These are phyloP conservation scores for Iris pallida DNA, from an alignment of 116 monocot species.

Conservation along the genomic window DNA sequence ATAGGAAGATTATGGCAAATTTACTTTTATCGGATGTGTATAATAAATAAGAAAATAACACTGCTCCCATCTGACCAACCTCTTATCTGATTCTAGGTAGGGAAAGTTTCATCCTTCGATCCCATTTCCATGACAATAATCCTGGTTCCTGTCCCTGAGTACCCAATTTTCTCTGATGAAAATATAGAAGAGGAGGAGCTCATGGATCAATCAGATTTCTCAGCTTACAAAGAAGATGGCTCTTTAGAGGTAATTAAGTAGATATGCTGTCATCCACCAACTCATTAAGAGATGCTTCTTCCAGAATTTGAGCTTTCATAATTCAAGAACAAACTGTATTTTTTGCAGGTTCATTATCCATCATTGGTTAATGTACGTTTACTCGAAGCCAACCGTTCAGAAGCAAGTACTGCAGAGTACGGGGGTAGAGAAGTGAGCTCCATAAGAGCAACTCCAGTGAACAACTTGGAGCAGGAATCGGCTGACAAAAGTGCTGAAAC, in stretches of 20 bases:
- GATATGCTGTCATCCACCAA: too few relatives aligned
- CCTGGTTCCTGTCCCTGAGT: conserved; percentile 48
- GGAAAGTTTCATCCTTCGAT: conserved; percentile 67
- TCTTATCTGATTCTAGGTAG: conserved; percentile 53
- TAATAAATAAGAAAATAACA: too few relatives aligned
- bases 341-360: conserved; percentile 48
- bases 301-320: too few relatives aligned
- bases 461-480: not conserved
- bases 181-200: conserved; percentile 25
- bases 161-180: conserved; percentile 36
- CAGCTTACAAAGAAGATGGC: conserved; percentile 59
- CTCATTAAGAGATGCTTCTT: too few relatives aligned
- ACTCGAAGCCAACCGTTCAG: conserved; percentile 18
- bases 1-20: too few relatives aligned
- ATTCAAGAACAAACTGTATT: too few relatives aligned
- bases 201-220: conserved; percentile 9
- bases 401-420: conserved; percentile 1
- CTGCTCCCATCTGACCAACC: not conserved
- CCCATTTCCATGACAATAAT: conserved; percentile 31
- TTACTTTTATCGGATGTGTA: too few relatives aligned
- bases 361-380: conserved; percentile 71
- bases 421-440: conserved; percentile 3
- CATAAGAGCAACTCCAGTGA: not conserved
- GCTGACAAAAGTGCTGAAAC: not conserved
- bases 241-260: conserved; percentile 46